These are phyloP conservation scores for Platanthera guangdongensis DNA, from an alignment of 106 monocot species.

Conservation along the genomic window DNA sequence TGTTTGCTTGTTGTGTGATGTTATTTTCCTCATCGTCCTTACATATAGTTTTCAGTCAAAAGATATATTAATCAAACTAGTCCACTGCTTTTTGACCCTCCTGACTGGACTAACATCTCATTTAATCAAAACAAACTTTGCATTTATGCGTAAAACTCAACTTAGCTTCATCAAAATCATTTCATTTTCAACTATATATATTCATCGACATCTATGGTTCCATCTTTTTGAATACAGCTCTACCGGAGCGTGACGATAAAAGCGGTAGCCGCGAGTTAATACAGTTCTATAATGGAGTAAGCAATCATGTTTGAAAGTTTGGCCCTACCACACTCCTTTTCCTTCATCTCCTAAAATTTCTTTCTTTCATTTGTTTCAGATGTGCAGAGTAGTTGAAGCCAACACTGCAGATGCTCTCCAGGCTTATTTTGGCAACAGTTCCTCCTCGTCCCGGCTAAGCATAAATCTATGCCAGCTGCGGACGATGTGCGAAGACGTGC, in stretches of 20 bases:
- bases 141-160: too few relatives aligned
- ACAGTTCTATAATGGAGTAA: constrained; percentile 51
- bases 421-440: constrained; percentile 25
- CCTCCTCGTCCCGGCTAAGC: constrained; percentile 26
- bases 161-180: too few relatives aligned
- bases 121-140: too few relatives aligned
- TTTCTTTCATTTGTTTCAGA: constrained; percentile 25
- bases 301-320: background rate
- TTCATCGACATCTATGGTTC: too few relatives aligned
- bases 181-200: too few relatives aligned
- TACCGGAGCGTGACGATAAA: constrained; percentile 18
- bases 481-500: constrained; percentile 32
- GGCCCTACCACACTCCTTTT: background rate
- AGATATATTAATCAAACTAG: too few relatives aligned
- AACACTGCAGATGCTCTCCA: constrained; percentile 22
- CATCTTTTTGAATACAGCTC: constrained; percentile 16
- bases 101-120: too few relatives aligned
- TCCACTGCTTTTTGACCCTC: too few relatives aligned
- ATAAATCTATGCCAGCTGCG: constrained; percentile 31
- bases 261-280: constrained; percentile 23
- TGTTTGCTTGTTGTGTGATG: too few relatives aligned
- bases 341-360: background rate
- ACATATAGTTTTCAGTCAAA: too few relatives aligned
- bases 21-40: too few relatives aligned
- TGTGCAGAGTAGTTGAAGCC: constrained; percentile 47